Evolutionary conservation across 2,329 filamentous ascomycete species (phyloP).

Genomic region (Stemphylium beticola): DNA sequence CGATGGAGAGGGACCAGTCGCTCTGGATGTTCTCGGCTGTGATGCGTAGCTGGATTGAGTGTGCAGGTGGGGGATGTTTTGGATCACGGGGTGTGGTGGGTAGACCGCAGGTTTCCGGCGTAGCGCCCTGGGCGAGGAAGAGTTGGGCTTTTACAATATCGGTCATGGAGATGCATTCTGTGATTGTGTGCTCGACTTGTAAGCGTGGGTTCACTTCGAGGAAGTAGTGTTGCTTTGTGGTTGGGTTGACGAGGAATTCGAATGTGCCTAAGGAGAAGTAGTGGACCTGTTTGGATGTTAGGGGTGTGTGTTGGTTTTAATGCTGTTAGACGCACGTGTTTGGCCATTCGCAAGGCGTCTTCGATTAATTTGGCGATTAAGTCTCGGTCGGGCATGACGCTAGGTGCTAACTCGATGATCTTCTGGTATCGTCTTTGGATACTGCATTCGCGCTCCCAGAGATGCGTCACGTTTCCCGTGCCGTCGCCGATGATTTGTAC

Average conservation of each 20-base stretch:
- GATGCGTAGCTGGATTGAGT: conserved; percentile 64
- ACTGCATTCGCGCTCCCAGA: conserved; percentile 68
- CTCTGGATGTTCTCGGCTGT: conserved; percentile 62
- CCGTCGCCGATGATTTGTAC: conserved; percentile 67
- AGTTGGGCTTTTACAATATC: conserved; percentile 65
- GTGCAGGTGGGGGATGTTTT: conserved; percentile 45
- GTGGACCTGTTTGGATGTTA: conserved; percentile 47
- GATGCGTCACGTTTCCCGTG: conserved; percentile 57
- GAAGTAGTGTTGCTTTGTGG: conserved; percentile 61
- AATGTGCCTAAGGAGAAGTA: conserved; percentile 69
- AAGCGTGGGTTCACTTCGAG: conserved; percentile 66
- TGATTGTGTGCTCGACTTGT: conserved; percentile 68
- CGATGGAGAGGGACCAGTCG: conserved; percentile 64
- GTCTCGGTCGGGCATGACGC: conserved; percentile 54
- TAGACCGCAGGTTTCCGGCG: conserved; percentile 47
- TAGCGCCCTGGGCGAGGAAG: conserved; percentile 59
- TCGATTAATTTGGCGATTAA: conserved; percentile 59
- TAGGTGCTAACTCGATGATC: conserved; percentile 65
- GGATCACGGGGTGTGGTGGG: conserved; percentile 36
- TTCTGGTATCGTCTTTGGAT: conserved; percentile 68
- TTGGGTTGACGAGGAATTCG: conserved; percentile 65
- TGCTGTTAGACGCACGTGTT: conserved; percentile 41
- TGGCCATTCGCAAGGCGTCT: conserved; percentile 61
- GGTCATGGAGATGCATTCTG: conserved; percentile 60
- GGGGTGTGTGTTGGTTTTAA: not conserved